A percentile compares a stretch with the other conserved stretches of the same genome.
These are phyloP conservation scores for Fragaria vesca DNA, from an alignment of 306 rosid genomes.

Conservation along the genomic window DNA sequence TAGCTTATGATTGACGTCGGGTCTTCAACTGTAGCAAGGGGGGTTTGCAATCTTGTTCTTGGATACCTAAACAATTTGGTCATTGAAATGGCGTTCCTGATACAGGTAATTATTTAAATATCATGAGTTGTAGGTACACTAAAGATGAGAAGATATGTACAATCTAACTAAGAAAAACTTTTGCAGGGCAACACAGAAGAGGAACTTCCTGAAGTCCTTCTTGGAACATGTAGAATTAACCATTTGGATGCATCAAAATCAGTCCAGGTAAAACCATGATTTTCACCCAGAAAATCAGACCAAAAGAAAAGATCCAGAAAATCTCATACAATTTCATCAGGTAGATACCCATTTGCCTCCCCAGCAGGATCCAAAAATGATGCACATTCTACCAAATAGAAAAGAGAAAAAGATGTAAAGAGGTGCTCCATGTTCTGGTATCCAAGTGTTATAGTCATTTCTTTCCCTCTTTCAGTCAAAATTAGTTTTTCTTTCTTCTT, in stretches of 20 bases:
- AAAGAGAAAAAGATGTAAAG: background rate
- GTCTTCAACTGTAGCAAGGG: conserved; percentile 84
- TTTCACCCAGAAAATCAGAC: background rate
- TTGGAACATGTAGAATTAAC: conserved; percentile 82
- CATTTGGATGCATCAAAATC: conserved; percentile 73
- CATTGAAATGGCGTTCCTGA: conserved; percentile 87
- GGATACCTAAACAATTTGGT: conserved; percentile 90
- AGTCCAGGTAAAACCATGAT: conserved; percentile 32
- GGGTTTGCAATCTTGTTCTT: conserved; percentile 82
- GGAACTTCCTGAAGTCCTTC: conserved; percentile 79
- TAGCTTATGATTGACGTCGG: conserved; percentile 70
- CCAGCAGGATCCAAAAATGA: conserved; percentile 10
- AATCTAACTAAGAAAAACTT: background rate
- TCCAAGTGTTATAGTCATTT: conserved; percentile 22
- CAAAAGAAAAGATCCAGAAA: background rate
- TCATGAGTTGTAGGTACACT: no score
- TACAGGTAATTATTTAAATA: conserved; percentile 50
- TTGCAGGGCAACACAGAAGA: conserved; percentile 72
- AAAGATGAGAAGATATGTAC: background rate
- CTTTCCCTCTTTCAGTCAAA: background rate
- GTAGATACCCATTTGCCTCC: conserved; percentile 1
- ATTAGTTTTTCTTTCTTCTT: background rate
- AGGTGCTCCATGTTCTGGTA: conserved; percentile 10
- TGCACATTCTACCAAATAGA: background rate
- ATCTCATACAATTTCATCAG: background rate